Percentiles rank a stretch among this genome's conserved stretches.
Conservation (phyloP, 768 basidiomycete species). For the Cystofilobasidium bisporidii region DNA sequence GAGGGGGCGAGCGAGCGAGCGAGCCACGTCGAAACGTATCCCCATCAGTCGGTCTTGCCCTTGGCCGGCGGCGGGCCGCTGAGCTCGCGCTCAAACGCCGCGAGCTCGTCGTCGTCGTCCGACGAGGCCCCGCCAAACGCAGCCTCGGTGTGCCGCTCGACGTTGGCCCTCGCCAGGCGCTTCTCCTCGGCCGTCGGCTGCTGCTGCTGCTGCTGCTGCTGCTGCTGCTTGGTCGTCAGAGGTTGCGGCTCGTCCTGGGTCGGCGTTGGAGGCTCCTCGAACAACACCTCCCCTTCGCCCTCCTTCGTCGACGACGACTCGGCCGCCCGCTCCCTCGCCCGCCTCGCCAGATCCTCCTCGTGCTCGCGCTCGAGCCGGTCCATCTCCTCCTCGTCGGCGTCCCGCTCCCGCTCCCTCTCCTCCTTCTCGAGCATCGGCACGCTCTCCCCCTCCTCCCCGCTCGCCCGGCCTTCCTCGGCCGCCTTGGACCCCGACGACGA, state of each 20-base stretch:
- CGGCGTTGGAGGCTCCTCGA: background rate
- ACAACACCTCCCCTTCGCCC: too few relatives aligned
- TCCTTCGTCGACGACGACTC: background rate
- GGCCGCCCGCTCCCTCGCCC: background rate
- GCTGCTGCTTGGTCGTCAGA: background rate
- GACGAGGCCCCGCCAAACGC: background rate
- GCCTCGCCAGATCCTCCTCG: background rate
- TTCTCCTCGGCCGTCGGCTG: background rate
- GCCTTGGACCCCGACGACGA: background rate
- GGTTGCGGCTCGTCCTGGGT: background rate
- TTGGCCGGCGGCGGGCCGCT: too few relatives aligned
- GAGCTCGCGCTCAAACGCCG: too few relatives aligned
- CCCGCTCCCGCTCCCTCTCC: background rate
- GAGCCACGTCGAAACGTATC: too few relatives aligned
- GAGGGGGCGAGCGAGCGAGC: too few relatives aligned
- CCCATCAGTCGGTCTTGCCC: too few relatives aligned
- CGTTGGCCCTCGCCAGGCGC: background rate
- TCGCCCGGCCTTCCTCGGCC: slow-evolving; percentile 6
- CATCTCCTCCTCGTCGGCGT: slow-evolving; percentile 5
- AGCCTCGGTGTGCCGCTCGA: background rate
- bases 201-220: background rate
- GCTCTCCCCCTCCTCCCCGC: slow-evolving; percentile 9
- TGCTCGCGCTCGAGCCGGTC: slow-evolving; percentile 12
- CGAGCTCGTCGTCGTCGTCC: slow-evolving; percentile 2
- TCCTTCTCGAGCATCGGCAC: slow-evolving; percentile 21